Evolutionary conservation across 2,329 filamentous ascomycete genomes (phyloP).

Genomic region (Rhynchosporium graminicola): DNA sequence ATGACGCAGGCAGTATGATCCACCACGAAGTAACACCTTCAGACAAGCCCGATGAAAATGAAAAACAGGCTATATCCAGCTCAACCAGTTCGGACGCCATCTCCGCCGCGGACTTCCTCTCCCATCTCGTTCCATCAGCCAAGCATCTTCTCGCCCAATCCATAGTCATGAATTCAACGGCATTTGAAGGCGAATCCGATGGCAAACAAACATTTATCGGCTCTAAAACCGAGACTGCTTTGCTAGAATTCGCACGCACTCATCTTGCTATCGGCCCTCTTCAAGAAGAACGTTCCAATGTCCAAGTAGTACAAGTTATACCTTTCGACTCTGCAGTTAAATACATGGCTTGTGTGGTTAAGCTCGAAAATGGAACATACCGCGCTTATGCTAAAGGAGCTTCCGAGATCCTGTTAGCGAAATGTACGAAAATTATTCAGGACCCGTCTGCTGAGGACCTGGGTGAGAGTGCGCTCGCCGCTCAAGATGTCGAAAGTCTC

Average conservation of each 20-base stretch:
- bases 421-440: slow-evolving; percentile 52
- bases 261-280: slow-evolving; percentile 65
- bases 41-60: slow-evolving; percentile 31
- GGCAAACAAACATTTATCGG: slow-evolving; percentile 65
- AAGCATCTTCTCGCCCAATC: slow-evolving; percentile 58
- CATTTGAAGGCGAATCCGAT: slow-evolving; percentile 65
- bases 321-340: slow-evolving; percentile 51
- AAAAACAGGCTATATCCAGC: background rate
- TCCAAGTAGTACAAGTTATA: slow-evolving; percentile 56
- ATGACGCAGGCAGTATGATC: background rate
- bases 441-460: slow-evolving; percentile 59
- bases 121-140: slow-evolving; percentile 28
- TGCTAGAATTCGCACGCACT: slow-evolving; percentile 67
- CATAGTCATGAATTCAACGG: slow-evolving; percentile 68
- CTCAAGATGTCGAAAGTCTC: slow-evolving; percentile 35
- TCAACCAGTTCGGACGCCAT: background rate
- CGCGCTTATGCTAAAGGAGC: slow-evolving; percentile 55
- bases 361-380: slow-evolving; percentile 47
- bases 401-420: slow-evolving; percentile 51
- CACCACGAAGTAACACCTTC: background rate
- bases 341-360: slow-evolving; percentile 67
- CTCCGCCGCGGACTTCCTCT: slow-evolving; percentile 26
- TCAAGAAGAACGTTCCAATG: slow-evolving; percentile 62
- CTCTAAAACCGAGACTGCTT: slow-evolving; percentile 76
- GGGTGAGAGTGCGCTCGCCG: slow-evolving; percentile 33